These are phyloP conservation scores for Aegilops speltoides DNA, from an alignment of 176 grass and related monocot species.

Conservation along the genomic window DNA sequence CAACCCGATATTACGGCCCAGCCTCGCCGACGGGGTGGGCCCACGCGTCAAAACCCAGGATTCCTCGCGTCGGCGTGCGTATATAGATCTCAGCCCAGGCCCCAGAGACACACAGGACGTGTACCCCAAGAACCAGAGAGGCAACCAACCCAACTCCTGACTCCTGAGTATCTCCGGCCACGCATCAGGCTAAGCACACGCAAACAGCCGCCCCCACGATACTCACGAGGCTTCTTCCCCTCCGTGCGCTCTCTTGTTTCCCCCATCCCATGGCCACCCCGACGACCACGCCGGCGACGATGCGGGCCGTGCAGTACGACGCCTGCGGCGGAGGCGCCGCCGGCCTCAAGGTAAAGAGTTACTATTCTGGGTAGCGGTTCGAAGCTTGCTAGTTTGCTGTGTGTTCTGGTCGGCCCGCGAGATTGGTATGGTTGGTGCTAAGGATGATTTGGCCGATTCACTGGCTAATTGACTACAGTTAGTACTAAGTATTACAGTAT, in stretches of 20 bases:
- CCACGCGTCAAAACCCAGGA: conserved; percentile 10
- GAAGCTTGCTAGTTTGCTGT: not conserved
- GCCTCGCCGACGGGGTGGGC: not conserved
- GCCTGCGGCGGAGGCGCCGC: conserved; percentile 29
- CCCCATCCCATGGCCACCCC: conserved; percentile 25
- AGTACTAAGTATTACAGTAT: not conserved
- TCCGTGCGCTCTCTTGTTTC: not conserved
- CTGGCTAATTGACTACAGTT: not conserved
- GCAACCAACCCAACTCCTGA: not conserved
- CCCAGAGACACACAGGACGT: not conserved
- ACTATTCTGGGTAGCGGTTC: not conserved
- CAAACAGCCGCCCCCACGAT: not conserved
- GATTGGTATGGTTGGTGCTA: not conserved
- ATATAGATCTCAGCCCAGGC: not conserved
- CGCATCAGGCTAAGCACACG: not conserved
- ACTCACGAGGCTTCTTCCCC: not conserved
- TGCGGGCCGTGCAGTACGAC: conserved; percentile 53
- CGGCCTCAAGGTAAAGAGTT: conserved; percentile 30
- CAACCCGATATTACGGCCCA: not conserved
- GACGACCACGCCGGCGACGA: not conserved
- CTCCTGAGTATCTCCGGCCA: not conserved
- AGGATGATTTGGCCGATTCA: not conserved
- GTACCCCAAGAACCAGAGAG: not conserved
- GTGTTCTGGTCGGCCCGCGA: not conserved
- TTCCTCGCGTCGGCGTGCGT: not conserved